Base-by-base conservation (phyloP, 176 grass and related monocot genomes). In the Paspalum vaginatum region DNA sequence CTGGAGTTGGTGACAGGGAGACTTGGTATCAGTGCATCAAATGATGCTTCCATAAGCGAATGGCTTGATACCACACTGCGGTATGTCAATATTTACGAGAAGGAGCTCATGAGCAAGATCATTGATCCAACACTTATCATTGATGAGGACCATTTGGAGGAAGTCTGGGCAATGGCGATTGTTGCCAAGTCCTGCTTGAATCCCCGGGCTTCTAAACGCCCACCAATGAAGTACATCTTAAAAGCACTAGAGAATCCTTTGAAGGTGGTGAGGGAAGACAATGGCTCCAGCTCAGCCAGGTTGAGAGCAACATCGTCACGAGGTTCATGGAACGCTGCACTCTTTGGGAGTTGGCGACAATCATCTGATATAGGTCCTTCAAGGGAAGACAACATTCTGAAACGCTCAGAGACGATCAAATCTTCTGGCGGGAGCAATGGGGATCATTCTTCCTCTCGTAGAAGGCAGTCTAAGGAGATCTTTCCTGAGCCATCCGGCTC, bases 71-170 rank as follows among this genome's bases (percentile, higher is more conserved):
- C 79, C 65, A 89, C 75, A 0, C 51, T 99, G 67, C 93, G 74
- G 6, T 96, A 85, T 41, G 86, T 99, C 76, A 93, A 88, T 70
- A 93, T 99, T 79, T 89, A 91, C 18, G 90, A 99, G 76, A 99
- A 99, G 61, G 92, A 99, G 64, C 86, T 93, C 15, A 89, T 99
- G 72, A 88, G 90, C 48, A 99, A 88, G 84, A 96, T 99, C 53
- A 90, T 99, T 20, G 97, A 99, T 58, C 97, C 97, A 37, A 86
- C 77, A 1, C 88, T 99, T 37, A 95, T 99, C 40, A 86, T 99
- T n/a, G 92, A 99, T 9, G 97, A 99, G 87, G 97, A 99, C 55
- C 97, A 93, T 80, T 68, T 99, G 61, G 97, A 99, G 87, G 97
- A 99, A 83, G 93, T 99, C 13, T 99, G 97, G 97, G 97, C 97